Percentiles rank a stretch among this genome's conserved stretches.
Conservation (phyloP, 2,329 filamentous ascomycete species). For the Colletotrichum sojae region DNA sequence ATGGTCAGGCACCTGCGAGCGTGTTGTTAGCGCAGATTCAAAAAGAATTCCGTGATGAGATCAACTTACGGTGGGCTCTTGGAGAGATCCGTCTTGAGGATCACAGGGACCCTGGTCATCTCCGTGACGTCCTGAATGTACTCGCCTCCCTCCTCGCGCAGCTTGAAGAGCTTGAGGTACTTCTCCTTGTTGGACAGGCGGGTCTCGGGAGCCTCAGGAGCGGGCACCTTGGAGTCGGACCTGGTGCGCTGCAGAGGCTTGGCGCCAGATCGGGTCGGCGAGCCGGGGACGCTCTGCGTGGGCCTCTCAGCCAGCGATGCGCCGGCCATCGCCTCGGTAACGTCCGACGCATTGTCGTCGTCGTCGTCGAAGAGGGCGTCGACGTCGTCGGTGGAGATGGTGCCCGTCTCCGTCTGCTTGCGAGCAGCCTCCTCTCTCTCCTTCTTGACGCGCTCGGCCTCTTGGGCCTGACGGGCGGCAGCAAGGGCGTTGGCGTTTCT, state of each 20-base stretch:
- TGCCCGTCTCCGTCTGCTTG: constrained; percentile 94
- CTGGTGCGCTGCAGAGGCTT: constrained; percentile 87
- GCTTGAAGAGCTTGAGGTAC: constrained; percentile 89
- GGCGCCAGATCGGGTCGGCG: constrained; percentile 81
- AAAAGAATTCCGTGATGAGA: background rate
- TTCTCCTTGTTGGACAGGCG: constrained; percentile 95
- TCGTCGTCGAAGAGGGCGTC: constrained; percentile 97
- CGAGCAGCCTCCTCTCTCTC: constrained; percentile 93
- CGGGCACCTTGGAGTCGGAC: constrained; percentile 92
- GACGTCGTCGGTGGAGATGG: constrained; percentile 91
- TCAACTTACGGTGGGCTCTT: constrained; percentile 98
- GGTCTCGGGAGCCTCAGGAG: constrained; percentile 80
- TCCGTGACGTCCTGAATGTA: constrained; percentile 99
- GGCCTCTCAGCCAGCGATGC: constrained; percentile 91
- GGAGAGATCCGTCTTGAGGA: constrained; percentile 96
- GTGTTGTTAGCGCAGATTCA: constrained; percentile 53
- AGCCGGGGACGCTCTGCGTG: constrained; percentile 95
- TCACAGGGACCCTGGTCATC: constrained; percentile 97
- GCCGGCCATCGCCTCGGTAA: constrained; percentile 92
- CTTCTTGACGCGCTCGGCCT: constrained; percentile 83
- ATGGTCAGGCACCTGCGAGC: constrained; percentile 81
- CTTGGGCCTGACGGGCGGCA: constrained; percentile 84
- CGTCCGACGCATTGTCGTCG: constrained; percentile 87
- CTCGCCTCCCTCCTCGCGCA: constrained; percentile 93
- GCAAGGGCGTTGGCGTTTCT: constrained; percentile 82